These are phyloP conservation scores for Zoysia japonica DNA, from an alignment of 176 grass and related monocot species.

Conservation along the genomic window DNA sequence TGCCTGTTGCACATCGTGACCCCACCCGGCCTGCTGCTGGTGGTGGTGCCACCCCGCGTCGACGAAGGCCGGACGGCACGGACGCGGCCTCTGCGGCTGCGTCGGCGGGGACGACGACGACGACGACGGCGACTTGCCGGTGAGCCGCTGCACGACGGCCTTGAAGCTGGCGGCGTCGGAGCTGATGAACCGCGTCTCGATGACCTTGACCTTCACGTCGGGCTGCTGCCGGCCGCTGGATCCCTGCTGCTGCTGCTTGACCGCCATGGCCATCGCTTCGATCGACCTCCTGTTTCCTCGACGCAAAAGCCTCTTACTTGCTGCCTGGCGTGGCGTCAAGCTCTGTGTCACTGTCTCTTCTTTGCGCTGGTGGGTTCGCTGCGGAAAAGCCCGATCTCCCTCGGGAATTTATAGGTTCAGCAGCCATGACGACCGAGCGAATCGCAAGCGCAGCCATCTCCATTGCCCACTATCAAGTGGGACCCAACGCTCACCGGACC, in stretches of 20 bases:
- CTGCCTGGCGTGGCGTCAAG: neutral
- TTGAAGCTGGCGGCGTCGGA: constrained; percentile 75
- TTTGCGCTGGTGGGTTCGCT: constrained; percentile 1
- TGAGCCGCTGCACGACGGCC: constrained; percentile 70
- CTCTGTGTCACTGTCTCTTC: neutral
- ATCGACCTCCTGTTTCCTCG: neutral
- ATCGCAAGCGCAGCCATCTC: neutral
- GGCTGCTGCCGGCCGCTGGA: neutral
- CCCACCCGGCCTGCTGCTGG: neutral
- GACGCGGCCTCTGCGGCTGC: constrained; percentile 26
- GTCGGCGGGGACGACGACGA: neutral
- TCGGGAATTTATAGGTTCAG: constrained; percentile 36
- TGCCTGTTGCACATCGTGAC: neutral
- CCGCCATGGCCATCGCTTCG: constrained; percentile 27
- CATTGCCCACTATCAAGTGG: neutral
- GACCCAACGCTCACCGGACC: fast-evolving
- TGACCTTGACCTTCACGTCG: constrained; percentile 64
- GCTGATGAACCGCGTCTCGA: constrained; percentile 78
- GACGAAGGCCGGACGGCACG: neutral
- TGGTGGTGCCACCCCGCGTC: neutral
- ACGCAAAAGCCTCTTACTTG: neutral
- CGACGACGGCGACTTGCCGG: constrained; percentile 41
- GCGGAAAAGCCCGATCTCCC: neutral
- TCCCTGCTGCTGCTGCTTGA: constrained; percentile 3
- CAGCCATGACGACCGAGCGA: neutral